These are phyloP conservation scores for Colletotrichum nymphaeae DNA, from an alignment of 2,329 filamentous ascomycete genomes.

Conservation along the genomic window DNA sequence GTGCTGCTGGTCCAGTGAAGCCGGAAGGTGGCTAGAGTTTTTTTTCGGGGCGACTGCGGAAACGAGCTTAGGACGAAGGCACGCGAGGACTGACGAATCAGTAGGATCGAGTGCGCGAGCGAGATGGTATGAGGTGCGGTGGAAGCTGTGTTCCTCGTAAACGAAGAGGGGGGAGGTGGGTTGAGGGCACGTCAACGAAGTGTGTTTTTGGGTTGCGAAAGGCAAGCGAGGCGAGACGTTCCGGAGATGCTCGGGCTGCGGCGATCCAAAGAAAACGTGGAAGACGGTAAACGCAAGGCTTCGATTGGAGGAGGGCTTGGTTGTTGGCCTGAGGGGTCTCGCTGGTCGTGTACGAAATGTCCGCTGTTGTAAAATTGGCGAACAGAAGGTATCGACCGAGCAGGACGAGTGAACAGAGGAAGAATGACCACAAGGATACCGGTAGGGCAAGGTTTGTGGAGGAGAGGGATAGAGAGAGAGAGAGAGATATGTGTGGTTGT, in stretches of 20 bases:
- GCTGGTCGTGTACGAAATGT: conserved; percentile 21
- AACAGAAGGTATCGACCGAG: not conserved
- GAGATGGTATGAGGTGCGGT: conserved; percentile 13
- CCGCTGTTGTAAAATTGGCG: conserved; percentile 2
- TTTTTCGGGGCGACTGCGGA: conserved; percentile 12
- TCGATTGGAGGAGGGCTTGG: conserved; percentile 31
- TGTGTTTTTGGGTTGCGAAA: not conserved
- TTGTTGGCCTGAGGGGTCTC: conserved; percentile 23
- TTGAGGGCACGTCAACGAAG: conserved; percentile 22
- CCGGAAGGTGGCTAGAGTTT: not conserved
- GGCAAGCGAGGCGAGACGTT: conserved; percentile 23
- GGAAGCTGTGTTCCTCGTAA: conserved; percentile 14
- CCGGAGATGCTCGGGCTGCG: conserved; percentile 28
- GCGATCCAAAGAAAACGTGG: conserved; percentile 35
- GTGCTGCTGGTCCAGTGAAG: conserved; percentile 10
- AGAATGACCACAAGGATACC: conserved; percentile 25
- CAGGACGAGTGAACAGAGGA: conserved; percentile 16
- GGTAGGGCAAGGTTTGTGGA: conserved; percentile 23
- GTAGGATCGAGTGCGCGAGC: not conserved
- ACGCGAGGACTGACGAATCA: conserved; percentile 4
- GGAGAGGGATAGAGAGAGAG: conserved; percentile 8
- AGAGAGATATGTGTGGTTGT: conserved; percentile 23
- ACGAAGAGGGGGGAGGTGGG: conserved; percentile 3
- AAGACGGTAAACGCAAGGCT: conserved; percentile 34
- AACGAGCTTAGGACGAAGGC: conserved; percentile 15